phyloP scores from a whole-genome alignment of 495 filamentous ascomycete genomes.

The Penicillium ochrochloron region DNA sequence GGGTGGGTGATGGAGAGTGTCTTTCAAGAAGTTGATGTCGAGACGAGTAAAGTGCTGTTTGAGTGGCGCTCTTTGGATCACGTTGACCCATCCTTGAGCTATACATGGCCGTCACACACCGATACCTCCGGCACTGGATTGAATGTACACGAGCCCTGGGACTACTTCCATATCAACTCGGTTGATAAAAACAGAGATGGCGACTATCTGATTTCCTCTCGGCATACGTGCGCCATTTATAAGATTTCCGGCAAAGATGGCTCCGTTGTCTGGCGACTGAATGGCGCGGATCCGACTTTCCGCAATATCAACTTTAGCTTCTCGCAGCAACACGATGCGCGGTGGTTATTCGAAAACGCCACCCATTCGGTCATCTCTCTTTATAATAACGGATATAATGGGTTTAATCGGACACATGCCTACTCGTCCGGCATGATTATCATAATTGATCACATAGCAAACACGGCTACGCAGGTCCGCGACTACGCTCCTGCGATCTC shows the following conservation, averaged over 20 bases:
- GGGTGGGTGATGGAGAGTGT: conserved; percentile 57
- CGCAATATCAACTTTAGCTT: conserved; percentile 58
- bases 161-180: conserved; percentile 70
- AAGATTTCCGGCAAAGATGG: conserved; percentile 64
- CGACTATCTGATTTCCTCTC: conserved; percentile 64
- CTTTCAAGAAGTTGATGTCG: conserved; percentile 57
- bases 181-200: conserved; percentile 62
- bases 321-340: conserved; percentile 66
- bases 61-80: conserved; percentile 59
- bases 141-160: conserved; percentile 55
- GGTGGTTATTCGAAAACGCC: conserved; percentile 55
- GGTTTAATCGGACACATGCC: conserved; percentile 50
- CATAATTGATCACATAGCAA: conserved; percentile 55
- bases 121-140: conserved; percentile 53
- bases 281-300: conserved; percentile 55
- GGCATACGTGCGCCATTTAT: conserved; percentile 61
- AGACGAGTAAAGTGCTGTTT: conserved; percentile 54
- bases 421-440: conserved; percentile 64
- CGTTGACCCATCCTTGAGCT: conserved; percentile 50
- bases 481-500: conserved; percentile 47
- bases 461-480: conserved; percentile 52
- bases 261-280: conserved; percentile 60
- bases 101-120: conserved; percentile 49
- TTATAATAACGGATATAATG: conserved; percentile 61
- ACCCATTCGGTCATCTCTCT: conserved; percentile 58